Evolutionary conservation across 352 stramenopile species (phyloP), one percentile per base, ranked within the genome.

Genomic region (Plasmopara viticola): DNA sequence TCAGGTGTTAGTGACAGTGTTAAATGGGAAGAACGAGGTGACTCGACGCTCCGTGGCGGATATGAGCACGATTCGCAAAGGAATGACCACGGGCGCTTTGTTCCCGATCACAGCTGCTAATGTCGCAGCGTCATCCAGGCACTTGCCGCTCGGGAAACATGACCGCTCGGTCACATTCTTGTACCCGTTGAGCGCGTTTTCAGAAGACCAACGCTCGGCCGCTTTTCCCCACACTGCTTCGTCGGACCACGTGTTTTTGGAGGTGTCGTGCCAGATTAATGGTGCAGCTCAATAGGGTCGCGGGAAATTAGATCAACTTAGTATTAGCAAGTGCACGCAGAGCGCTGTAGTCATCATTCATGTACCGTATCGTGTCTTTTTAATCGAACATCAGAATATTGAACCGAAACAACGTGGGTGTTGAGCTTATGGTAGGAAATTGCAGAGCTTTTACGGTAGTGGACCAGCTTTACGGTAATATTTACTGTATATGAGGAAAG

Each of bases 181-280:
- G 20, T 93, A 93, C 54, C 83, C 83, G n/a, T 66, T 93, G 67
- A 86, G 76, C 39, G 83, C 80, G 14, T 90, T 90, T 53, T 72
- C 72, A 2, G 63, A 68, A 25, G 77, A 86, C 28, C 56, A 74
- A 51, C 68, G 70, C 43, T 68, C 64, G 38, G 59, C 56, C 43
- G 68, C 64, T 4, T 68, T 68, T 28, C 52, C 57, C 17, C 48
- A 59, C 17, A 45, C 54, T 10, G 55, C 56, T 15, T 29, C 57
- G 2, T 68, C 65, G 15, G 74, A 87, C 54, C 68, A 70, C n/a
- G 69, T 87, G 55, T 90, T 88, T 48, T 57, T 90, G 30, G 80
- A 90, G 49, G 80, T 90, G 45, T 90, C 77, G 56, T 90, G 80
- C 63, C 74, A 84, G 58, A 65, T 88, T 59, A 85, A 79, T 51